Percentiles rank a stretch among this genome's conserved stretches.
Evolutionary conservation across 495 filamentous ascomycete species (phyloP).

Genomic region (Neurospora cerealis): DNA sequence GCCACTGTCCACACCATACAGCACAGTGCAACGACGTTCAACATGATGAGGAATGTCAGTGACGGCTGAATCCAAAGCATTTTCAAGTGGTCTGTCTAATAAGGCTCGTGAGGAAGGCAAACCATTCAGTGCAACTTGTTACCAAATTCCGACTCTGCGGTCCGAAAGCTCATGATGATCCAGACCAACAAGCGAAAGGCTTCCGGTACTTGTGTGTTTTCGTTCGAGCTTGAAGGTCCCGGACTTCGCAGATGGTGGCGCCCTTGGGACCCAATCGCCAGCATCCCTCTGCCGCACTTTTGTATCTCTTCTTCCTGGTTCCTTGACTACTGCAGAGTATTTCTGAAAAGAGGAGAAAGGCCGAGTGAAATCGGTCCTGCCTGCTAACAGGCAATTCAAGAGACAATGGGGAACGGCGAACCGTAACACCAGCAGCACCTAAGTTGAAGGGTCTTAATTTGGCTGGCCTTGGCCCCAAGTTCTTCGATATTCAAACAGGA

Average conservation of each 20-base stretch:
- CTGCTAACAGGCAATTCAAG: neutral
- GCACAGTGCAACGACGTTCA: neutral
- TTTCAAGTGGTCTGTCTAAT: neutral
- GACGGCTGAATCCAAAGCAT: neutral
- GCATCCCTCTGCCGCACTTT: neutral
- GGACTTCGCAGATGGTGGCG: neutral
- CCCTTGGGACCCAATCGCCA: neutral
- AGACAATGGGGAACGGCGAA: neutral
- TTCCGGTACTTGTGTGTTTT: neutral
- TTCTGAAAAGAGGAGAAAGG: neutral
- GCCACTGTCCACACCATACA: neutral
- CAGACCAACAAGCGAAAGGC: neutral
- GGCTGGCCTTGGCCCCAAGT: neutral
- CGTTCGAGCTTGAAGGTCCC: neutral
- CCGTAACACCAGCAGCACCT: neutral
- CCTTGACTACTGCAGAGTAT: neutral
- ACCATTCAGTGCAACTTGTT: neutral
- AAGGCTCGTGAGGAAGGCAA: neutral
- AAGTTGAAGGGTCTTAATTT: neutral
- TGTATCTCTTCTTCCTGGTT: neutral
- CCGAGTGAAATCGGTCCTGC: neutral
- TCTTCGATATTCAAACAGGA: neutral
- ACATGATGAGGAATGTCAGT: neutral
- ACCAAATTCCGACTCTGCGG: neutral
- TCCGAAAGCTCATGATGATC: neutral